phyloP scores from a whole-genome alignment of 768 basidiomycete genomes.

The Leccinum longicurvipes region DNA sequence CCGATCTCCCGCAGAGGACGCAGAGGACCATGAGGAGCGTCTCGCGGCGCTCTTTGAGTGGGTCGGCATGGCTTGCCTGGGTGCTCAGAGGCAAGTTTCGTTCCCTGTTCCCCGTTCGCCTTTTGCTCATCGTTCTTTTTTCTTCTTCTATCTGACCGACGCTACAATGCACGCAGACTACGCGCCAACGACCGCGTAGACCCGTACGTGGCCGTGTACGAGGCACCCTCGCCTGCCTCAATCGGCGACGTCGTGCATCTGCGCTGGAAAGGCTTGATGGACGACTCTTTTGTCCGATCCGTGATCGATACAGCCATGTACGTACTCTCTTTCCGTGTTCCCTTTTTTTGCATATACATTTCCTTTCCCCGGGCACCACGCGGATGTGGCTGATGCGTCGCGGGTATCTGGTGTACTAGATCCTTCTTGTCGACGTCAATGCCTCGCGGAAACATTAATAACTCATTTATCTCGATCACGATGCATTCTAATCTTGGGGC shows the following conservation, averaged over 20 bases:
- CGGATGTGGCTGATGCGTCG: neutral
- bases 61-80: constrained; percentile 67
- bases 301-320: constrained; percentile 45
- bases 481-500: constrained; percentile 39
- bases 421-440: constrained; percentile 8
- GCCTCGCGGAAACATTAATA: constrained; percentile 3
- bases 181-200: constrained; percentile 61
- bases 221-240: constrained; percentile 43
- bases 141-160: neutral
- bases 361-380: neutral
- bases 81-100: constrained; percentile 54
- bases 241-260: constrained; percentile 51
- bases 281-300: constrained; percentile 48
- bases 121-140: too few species aligned
- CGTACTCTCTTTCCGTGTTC: neutral
- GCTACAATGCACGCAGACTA: constrained; percentile 39
- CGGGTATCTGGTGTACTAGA: constrained; percentile 2
- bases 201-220: constrained; percentile 67
- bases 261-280: constrained; percentile 59
- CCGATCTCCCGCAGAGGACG: constrained; percentile 28
- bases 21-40: constrained; percentile 50
- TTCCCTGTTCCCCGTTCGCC: neutral
- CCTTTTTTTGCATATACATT: too few species aligned
- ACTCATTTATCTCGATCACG: constrained; percentile 16
- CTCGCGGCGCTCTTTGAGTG: constrained; percentile 60